phyloP scores from a whole-genome alignment of 2,329 filamentous ascomycete genomes.

The Nigrograna mackinnonii region DNA sequence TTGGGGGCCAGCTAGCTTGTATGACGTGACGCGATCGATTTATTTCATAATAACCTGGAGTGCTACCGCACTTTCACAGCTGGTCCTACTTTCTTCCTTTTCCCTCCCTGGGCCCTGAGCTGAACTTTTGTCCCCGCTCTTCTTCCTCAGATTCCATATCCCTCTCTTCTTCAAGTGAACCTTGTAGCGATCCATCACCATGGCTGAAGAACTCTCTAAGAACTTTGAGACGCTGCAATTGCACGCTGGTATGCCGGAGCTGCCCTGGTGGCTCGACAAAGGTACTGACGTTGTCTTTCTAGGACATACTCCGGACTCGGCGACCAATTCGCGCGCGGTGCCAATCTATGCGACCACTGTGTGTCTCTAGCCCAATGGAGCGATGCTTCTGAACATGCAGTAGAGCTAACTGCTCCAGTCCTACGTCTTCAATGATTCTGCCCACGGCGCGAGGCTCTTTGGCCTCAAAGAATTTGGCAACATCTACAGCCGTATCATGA shows the following conservation, averaged over 20 bases:
- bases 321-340: conserved; percentile 86
- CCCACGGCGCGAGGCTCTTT: conserved; percentile 92
- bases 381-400: not conserved
- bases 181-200: conserved; percentile 16
- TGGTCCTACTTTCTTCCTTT: conserved; percentile 1
- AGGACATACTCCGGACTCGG: conserved; percentile 78
- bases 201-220: conserved; percentile 45
- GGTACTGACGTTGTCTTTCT: not conserved
- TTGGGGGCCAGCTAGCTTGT: no score
- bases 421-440: conserved; percentile 93
- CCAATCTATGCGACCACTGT: conserved; percentile 95
- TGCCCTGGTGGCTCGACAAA: conserved; percentile 2
- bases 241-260: conserved; percentile 46
- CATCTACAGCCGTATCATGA: conserved; percentile 97
- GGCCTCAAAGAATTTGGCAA: conserved; percentile 97
- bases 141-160: not conserved
- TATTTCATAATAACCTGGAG: conserved; percentile 17
- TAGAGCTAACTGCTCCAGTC: conserved; percentile 58
- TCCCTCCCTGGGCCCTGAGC: not conserved
- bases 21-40: conserved; percentile 27
- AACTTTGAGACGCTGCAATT: conserved; percentile 57
- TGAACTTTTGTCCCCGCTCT: not conserved
- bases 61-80: not conserved
- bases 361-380: conserved; percentile 18
- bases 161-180: not conserved